Evolutionary conservation across 257 asterid species (phyloP).

Genomic region (Fraxinus excelsior): DNA sequence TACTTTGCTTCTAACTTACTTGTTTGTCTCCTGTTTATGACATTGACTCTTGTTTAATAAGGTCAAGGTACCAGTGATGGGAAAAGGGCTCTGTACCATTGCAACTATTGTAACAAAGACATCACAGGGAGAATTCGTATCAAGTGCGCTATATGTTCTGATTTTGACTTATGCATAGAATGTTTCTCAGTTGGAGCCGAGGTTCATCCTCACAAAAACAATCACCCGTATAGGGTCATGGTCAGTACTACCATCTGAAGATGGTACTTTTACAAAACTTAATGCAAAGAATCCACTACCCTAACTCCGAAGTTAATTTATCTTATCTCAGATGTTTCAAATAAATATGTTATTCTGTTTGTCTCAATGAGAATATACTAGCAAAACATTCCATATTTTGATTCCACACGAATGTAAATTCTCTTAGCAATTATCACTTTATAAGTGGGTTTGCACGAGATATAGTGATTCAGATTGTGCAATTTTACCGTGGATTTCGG

Average conservation of each 20-base stretch:
- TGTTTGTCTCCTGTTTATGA: slow-evolving; percentile 14
- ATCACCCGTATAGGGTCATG: slow-evolving; percentile 79
- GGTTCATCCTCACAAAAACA: slow-evolving; percentile 81
- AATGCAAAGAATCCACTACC: slow-evolving; percentile 2
- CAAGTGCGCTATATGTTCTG: slow-evolving; percentile 81
- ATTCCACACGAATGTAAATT: not conserved
- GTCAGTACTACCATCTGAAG: slow-evolving; percentile 47
- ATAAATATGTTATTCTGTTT: not conserved
- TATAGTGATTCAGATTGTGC: not conserved
- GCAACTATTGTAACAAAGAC: slow-evolving; percentile 85
- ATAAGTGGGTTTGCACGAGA: not conserved
- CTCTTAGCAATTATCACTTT: not conserved
- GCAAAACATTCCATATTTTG: not conserved
- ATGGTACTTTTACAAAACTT: not conserved
- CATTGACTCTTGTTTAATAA: slow-evolving; percentile 37
- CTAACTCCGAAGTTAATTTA: not conserved
- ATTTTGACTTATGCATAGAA: slow-evolving; percentile 84
- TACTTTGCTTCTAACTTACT: not conserved
- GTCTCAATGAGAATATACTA: not conserved
- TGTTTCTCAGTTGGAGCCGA: slow-evolving; percentile 92
- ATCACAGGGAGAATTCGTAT: slow-evolving; percentile 75
- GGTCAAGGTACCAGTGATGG: slow-evolving; percentile 75
- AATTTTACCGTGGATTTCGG: not conserved
- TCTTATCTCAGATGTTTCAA: slow-evolving; percentile 9
- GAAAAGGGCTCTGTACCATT: slow-evolving; percentile 76